Evolutionary conservation across 192 early-diverging fungal genomes (phyloP), one percentile per base, ranked within the genome.

Genomic region (Chytriomyces confervae): DNA sequence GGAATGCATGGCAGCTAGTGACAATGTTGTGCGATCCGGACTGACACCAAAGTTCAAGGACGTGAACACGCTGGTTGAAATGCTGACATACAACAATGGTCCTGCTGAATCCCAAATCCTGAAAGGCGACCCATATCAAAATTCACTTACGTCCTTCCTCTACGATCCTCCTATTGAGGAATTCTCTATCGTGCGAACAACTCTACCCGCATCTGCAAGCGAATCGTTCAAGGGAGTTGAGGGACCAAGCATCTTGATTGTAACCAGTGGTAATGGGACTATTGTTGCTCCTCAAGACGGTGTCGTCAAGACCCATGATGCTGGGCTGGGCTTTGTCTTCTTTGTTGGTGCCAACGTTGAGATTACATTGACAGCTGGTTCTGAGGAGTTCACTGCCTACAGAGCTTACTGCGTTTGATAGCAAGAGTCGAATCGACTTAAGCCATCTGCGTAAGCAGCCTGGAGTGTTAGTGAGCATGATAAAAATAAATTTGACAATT

Each of bases 101-200:
- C 85, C 95, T 10, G 91, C 94, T 7, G 85, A 92, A 43, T 86
- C 86, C n/a, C 93, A 97, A 84, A 86, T 97, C 74, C 84, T 98
- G 69, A 83, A 79, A 8, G 92, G 93, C 0, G 87, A 83, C 6
- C 73, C 82, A 23, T 87, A 88, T 77, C 75, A 84, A n/a, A 89
- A 92, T n/a, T 62, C 66, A 5, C 11, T 51, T 20, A 74, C 80
- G 5, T 79, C 77, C 18, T 57, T 88, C 5, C 79, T 96, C 27
- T 99, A 99, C 83, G 93, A 97, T 81, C 97, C 97, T 43, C 97
- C 97, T 10, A 97, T 99, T 75, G 93, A 94, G 11, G 97, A 99
- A 80, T 99, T 99, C 79, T 88, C 93, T 4, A 93, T 99, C 61
- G 79, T 93, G 9, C 78, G 89, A 27, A 95, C 94, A 0, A 77